These are phyloP conservation scores for Elongisporangium anandrum DNA, from an alignment of 352 stramenopile genomes.

Conservation along the genomic window DNA sequence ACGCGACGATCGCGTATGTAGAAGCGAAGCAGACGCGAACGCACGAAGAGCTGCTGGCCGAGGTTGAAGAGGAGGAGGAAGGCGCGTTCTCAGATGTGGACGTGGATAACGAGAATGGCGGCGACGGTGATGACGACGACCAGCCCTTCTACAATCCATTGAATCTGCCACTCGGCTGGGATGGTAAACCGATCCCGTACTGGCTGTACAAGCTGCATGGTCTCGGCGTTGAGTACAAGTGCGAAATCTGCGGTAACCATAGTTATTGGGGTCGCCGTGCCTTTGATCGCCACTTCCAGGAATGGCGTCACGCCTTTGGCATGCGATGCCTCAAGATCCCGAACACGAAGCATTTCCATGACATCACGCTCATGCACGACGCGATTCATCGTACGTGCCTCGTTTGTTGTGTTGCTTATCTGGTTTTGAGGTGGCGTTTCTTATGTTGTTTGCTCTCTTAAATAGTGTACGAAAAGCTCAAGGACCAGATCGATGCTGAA, in stretches of 20 bases:
- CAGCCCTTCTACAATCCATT: conserved; percentile 98
- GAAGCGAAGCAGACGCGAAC: conserved; percentile 87
- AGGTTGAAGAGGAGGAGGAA: conserved; percentile 86
- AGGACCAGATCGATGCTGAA: conserved; percentile 91
- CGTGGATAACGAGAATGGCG: conserved; percentile 57
- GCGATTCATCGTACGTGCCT: conserved; percentile 70
- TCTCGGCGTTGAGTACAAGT: conserved; percentile 98
- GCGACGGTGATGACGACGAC: conserved; percentile 91
- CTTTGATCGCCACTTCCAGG: conserved; percentile 98
- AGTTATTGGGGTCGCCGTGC: conserved; percentile 95
- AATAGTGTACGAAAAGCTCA: conserved; percentile 96
- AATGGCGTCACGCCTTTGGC: conserved; percentile 96
- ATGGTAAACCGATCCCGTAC: conserved; percentile 99
- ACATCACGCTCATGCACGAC: conserved; percentile 98
- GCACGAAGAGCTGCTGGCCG: conserved; percentile 81
- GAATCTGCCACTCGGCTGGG: conserved; percentile 97
- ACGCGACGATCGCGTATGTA: conserved; percentile 80
- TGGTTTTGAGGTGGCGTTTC: background rate
- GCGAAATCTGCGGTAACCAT: conserved; percentile 99
- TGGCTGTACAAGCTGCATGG: conserved; percentile 99
- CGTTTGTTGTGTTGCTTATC: conserved; percentile 1
- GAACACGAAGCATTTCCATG: conserved; percentile 99
- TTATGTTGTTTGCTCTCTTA: conserved; percentile 14
- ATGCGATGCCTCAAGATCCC: conserved; percentile 99
- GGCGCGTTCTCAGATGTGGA: conserved; percentile 78